Evolutionary conservation across 2,329 filamentous ascomycete species (phyloP).

Genomic region (Fusarium udum): DNA sequence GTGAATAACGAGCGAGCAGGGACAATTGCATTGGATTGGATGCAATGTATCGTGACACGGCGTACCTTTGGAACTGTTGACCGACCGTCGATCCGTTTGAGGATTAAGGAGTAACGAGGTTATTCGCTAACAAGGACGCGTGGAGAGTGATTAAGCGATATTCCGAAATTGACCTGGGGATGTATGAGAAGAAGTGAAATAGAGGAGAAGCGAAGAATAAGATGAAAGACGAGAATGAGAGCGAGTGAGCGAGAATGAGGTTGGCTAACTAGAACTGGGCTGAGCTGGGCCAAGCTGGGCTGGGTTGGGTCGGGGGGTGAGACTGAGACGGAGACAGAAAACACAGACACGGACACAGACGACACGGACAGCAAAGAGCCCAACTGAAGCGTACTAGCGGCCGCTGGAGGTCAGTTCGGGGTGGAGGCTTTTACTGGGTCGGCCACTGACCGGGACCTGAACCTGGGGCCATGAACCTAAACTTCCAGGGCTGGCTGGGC

Average conservation of each 20-base stretch:
- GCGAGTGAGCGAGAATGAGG: not conserved
- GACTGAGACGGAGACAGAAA: constrained; percentile 19
- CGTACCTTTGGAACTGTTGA: constrained; percentile 33
- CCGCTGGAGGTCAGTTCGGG: constrained; percentile 4
- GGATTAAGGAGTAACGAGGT: constrained; percentile 5
- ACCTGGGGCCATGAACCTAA: not conserved
- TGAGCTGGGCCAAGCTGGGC: not conserved
- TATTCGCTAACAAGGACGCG: constrained; percentile 15
- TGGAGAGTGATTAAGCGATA: constrained; percentile 20
- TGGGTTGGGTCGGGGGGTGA: constrained; percentile 3
- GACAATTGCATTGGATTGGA: constrained; percentile 8
- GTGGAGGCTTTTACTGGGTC: constrained; percentile 10
- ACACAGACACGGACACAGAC: not conserved
- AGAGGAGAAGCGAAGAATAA: constrained; percentile 5
- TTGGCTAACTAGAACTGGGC: not conserved
- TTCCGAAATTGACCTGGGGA: constrained; percentile 23
- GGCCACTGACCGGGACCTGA: not conserved
- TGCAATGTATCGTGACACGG: constrained; percentile 29
- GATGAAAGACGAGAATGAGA: not conserved
- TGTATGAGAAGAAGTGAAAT: constrained; percentile 27
- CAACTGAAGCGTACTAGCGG: constrained; percentile 28
- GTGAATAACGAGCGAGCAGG: constrained; percentile 7
- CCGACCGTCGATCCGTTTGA: constrained; percentile 3
- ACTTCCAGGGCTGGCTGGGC: not conserved
- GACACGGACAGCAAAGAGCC: not conserved